A percentile compares a stretch with the other conserved stretches of the same genome.
Evolutionary conservation across 163 green algal species (phyloP).

Genomic region (Scenedesmus sp.): DNA sequence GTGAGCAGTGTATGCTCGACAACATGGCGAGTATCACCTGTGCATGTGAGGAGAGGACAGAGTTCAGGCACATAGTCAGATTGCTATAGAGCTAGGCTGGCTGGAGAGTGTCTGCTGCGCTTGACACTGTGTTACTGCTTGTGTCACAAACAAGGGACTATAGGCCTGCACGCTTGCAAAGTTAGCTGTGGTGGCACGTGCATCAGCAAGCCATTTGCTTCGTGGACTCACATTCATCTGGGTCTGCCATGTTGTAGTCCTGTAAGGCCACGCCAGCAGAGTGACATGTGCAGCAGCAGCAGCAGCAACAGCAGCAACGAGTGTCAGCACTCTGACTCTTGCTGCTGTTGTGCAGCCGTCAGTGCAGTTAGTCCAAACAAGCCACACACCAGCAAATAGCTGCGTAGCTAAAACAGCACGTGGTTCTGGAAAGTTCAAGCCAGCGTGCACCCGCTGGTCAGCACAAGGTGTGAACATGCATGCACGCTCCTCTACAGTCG

Average conservation of each 20-base stretch:
- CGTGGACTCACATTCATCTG: background rate
- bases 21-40: too few relatives aligned
- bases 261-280: background rate
- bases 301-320: background rate
- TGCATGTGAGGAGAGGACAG: too few relatives aligned
- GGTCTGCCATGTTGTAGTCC: constrained; percentile 3
- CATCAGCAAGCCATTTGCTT: background rate
- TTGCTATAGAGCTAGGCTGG: too few relatives aligned
- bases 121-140: too few relatives aligned
- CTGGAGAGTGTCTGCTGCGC: too few relatives aligned
- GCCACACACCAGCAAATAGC: too few relatives aligned
- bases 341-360: background rate
- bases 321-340: background rate
- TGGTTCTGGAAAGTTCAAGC: background rate
- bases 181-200: background rate
- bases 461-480: too few relatives aligned
- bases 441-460: too few relatives aligned
- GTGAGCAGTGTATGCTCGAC: too few relatives aligned
- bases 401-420: background rate
- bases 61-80: too few relatives aligned
- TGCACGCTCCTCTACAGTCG: too few relatives aligned
- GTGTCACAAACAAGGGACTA: too few relatives aligned
- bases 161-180: background rate
- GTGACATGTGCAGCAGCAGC: background rate
- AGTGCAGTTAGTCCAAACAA: background rate